A percentile compares a stretch with the other conserved stretches of the same genome.
Conservation (phyloP, 495 filamentous ascomycete species). For the Podospora tetraspora region DNA sequence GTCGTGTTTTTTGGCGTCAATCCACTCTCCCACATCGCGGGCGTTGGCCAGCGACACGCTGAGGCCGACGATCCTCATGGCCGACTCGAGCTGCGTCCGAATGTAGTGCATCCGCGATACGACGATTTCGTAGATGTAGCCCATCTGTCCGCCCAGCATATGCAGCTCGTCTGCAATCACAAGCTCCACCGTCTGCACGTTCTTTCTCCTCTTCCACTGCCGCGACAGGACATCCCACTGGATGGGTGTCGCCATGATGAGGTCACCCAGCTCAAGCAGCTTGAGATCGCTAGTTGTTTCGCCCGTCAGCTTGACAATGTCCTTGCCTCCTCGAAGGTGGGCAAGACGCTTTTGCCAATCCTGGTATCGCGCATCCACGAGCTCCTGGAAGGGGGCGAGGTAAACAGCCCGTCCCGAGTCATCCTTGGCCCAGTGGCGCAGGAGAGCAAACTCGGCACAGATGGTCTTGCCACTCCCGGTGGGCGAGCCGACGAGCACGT, state of each 20-base stretch:
- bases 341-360: slow-evolving; percentile 80
- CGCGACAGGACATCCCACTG: slow-evolving; percentile 97
- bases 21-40: slow-evolving; percentile 95
- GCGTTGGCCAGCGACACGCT: slow-evolving; percentile 92
- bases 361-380: slow-evolving; percentile 70
- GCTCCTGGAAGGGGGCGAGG: slow-evolving; percentile 92
- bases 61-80: slow-evolving; percentile 82
- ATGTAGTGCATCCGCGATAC: slow-evolving; percentile 98
- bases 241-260: slow-evolving; percentile 84
- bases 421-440: slow-evolving; percentile 76
- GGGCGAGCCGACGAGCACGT: slow-evolving; percentile 83
- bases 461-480: slow-evolving; percentile 95
- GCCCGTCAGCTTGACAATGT: slow-evolving; percentile 88
- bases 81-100: slow-evolving; percentile 74
- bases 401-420: slow-evolving; percentile 82
- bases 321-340: slow-evolving; percentile 74
- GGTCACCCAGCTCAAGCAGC: slow-evolving; percentile 78
- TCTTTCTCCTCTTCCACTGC: slow-evolving; percentile 93
- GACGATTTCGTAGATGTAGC: slow-evolving; percentile 91
- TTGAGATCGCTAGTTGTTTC: slow-evolving; percentile 90
- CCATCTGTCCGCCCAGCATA: slow-evolving; percentile 83
- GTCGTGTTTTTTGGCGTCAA: slow-evolving; percentile 96
- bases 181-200: slow-evolving; percentile 81
- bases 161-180: slow-evolving; percentile 97
- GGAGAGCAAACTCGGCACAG: slow-evolving; percentile 88